Conservation (phyloP, 1,284 basidiomycete species). For the Ceratobasidium sp. region DNA sequence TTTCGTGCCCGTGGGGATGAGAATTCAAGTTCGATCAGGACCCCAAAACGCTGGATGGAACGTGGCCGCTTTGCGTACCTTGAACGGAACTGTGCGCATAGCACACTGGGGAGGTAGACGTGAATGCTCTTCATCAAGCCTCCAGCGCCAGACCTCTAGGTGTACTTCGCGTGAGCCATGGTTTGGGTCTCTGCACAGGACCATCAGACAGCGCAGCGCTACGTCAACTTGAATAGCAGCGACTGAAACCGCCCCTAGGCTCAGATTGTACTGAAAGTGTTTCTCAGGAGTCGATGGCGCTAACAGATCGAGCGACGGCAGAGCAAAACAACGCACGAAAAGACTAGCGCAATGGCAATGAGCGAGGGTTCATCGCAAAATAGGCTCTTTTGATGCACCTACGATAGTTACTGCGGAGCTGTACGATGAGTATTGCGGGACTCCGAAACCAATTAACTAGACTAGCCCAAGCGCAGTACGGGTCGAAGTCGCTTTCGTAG, state of each 20-base stretch:
- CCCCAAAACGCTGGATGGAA: slow-evolving; percentile 28
- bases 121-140: slow-evolving; percentile 15
- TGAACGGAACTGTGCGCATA: slow-evolving; percentile 29
- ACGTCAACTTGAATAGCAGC: slow-evolving; percentile 20
- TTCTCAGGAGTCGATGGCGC: background rate
- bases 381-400: slow-evolving; percentile 10
- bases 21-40: slow-evolving; percentile 25
- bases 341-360: slow-evolving; percentile 7
- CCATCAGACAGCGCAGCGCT: slow-evolving; percentile 20
- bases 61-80: slow-evolving; percentile 30
- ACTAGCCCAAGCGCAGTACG: slow-evolving; percentile 25
- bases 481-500: slow-evolving; percentile 6
- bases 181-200: slow-evolving; percentile 24
- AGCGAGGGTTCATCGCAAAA: slow-evolving; percentile 5
- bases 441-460: slow-evolving; percentile 28
- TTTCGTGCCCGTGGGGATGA: background rate
- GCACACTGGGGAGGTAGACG: slow-evolving; percentile 6
- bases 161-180: background rate
- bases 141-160: slow-evolving; percentile 31
- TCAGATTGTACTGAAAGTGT: slow-evolving; percentile 22
- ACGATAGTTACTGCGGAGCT: slow-evolving; percentile 28
- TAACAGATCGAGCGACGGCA: slow-evolving; percentile 3
- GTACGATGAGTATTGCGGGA: slow-evolving; percentile 24
- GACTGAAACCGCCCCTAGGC: slow-evolving; percentile 12
- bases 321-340: background rate